phyloP scores from a whole-genome alignment of 2,329 filamentous ascomycete species.

The Eutypa lata region DNA sequence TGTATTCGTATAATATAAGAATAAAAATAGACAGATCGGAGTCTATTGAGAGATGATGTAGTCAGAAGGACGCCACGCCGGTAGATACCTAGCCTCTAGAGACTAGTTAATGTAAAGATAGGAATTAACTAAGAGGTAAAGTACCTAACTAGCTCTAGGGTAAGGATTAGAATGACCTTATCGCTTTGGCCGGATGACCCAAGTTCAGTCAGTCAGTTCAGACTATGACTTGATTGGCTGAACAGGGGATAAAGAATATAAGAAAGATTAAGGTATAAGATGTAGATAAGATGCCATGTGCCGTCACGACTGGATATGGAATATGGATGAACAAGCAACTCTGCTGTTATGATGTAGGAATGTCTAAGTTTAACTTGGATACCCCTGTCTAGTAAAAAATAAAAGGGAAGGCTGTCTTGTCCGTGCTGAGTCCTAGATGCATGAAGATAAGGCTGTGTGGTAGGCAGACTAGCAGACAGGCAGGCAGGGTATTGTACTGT shows the following conservation, averaged over 20 bases:
- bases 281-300: background rate
- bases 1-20: too few species aligned
- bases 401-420: too few species aligned
- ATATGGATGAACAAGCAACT: background rate
- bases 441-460: too few species aligned
- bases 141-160: background rate
- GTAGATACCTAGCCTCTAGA: too few species aligned
- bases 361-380: background rate
- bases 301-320: background rate
- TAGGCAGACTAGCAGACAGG: too few species aligned
- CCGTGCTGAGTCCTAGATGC: too few species aligned
- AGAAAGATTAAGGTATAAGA: too few species aligned
- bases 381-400: too few species aligned
- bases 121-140: too few species aligned
- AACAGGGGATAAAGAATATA: background rate
- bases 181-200: background rate
- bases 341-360: background rate
- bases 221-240: background rate
- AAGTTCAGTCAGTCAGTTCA: background rate
- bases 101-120: too few species aligned
- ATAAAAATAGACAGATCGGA: background rate
- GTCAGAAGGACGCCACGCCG: background rate
- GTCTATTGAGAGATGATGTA: background rate
- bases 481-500: too few species aligned
- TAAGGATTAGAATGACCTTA: background rate